Base-by-base conservation (phyloP, 2,329 filamentous ascomycete genomes). In the Fusarium circinatum region DNA sequence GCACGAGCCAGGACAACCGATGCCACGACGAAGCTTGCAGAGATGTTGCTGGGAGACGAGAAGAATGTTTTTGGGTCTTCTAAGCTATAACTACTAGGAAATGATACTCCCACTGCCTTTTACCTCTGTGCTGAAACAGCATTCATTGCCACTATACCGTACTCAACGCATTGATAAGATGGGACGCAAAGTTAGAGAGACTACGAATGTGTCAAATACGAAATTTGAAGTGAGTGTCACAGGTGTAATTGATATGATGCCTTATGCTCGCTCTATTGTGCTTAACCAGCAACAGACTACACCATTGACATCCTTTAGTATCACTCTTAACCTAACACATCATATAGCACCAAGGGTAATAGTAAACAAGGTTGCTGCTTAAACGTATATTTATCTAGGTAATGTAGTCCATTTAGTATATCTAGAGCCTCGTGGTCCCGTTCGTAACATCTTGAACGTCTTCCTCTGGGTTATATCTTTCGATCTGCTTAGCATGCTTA, bases 51-150 rank as follows among this genome's bases (percentile, higher is more conserved):
- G 9, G 45, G 14, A 48, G 45, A 22, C 5, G 45, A 12, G 4
- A 6, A 0, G 22, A 4, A 8, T 17, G 20, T 12, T 8, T 6
- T 0, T 32, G 2, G 20, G 14, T 5, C 14, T 22, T 48, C 28
- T 10, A 48, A 48, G 45, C 45, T 48, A 48, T 48, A n/a, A 28
- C 0, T n/a, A 8, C 10, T 12, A 6, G 15, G 6, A 44, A 17
- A 5, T 44, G 6, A 24, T 24, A 24, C n/a, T 42, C 22, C 12
- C 10, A 24, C 14, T 42, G 41, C n/a, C n/a, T 11, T 8, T 44
- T 14, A 11, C 15, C 10, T 12, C 10, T 44, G 6, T 44, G 6
- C 6, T 8, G 10, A 24, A 24, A 11, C 9, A 11, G 1, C 6
- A 2, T 18, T 18, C 8, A 17, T 18, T 12, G 15, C 15, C 6